Evolutionary conservation across 202 grass and related monocot genomes (phyloP).

Genomic region (Panicum hallii): DNA sequence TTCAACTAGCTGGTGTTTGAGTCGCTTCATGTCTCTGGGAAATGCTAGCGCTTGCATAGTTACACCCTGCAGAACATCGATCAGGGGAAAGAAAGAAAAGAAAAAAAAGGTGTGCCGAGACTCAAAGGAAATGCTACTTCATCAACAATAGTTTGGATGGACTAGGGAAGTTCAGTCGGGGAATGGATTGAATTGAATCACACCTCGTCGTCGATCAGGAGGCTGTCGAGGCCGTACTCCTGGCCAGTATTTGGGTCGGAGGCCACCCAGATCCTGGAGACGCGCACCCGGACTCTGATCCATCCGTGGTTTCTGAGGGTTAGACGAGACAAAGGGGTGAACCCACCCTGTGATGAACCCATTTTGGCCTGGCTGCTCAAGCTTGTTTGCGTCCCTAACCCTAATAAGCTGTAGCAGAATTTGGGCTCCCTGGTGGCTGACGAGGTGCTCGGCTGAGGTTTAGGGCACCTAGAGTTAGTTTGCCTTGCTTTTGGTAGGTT

Average conservation of each 20-base stretch:
- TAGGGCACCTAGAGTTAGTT: no score
- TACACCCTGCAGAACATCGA: constrained; percentile 10
- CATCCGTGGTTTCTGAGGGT: not conserved
- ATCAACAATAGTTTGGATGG: not conserved
- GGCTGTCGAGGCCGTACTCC: not conserved
- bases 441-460: no score
- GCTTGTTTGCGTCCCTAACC: no score
- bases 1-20: constrained; percentile 6
- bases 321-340: not conserved
- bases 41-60: constrained; percentile 13
- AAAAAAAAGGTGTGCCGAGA: not conserved
- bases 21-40: not conserved
- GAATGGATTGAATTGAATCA: not conserved
- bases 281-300: not conserved
- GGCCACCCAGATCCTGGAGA: constrained; percentile 37
- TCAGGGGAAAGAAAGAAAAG: not conserved
- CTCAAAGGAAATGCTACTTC: not conserved
- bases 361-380: no score
- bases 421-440: no score
- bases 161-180: not conserved
- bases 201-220: constrained; percentile 40
- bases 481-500: no score
- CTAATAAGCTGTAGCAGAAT: no score
- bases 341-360: no score
- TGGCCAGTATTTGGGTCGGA: not conserved